These are phyloP conservation scores for Verticillium zaregamsianum DNA, from an alignment of 2,329 filamentous ascomycete genomes.

Conservation along the genomic window DNA sequence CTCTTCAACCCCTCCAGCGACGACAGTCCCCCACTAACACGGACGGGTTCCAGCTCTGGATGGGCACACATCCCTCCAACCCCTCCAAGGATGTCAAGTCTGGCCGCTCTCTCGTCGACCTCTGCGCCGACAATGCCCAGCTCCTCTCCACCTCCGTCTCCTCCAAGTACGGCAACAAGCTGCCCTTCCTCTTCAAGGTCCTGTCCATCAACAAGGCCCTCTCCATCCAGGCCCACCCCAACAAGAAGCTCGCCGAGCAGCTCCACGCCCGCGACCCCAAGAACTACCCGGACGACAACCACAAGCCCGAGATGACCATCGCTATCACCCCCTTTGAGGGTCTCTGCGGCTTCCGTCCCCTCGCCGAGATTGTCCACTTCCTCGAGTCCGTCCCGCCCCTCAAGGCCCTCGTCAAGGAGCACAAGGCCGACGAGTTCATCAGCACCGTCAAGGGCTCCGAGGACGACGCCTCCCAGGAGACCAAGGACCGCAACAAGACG, in stretches of 20 bases:
- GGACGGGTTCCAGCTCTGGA: conserved; percentile 70
- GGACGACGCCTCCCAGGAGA: conserved; percentile 45
- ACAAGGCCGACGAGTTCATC: conserved; percentile 54
- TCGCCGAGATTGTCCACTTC: conserved; percentile 84
- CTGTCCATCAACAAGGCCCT: conserved; percentile 93
- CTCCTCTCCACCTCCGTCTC: conserved; percentile 72
- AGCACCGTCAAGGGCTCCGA: conserved; percentile 35
- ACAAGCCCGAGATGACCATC: conserved; percentile 99
- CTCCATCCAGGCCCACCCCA: conserved; percentile 94
- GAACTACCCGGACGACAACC: conserved; percentile 98
- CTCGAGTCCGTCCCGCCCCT: conserved; percentile 55
- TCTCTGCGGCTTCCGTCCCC: conserved; percentile 88
- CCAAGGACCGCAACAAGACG: conserved; percentile 78
- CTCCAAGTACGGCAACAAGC: conserved; percentile 71
- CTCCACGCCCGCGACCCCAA: conserved; percentile 81
- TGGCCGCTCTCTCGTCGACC: conserved; percentile 78
- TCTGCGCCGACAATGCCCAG: conserved; percentile 81
- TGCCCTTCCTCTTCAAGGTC: conserved; percentile 98
- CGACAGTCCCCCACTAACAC: background rate
- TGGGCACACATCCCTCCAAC: conserved; percentile 96
- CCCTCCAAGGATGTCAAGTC: conserved; percentile 87
- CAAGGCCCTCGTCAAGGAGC: conserved; percentile 62
- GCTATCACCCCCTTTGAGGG: conserved; percentile 95
- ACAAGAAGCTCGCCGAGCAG: conserved; percentile 85
- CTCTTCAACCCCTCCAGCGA: background rate